Percentiles rank a stretch among this genome's conserved stretches.
Conservation (phyloP, 768 basidiomycete species). For the Psilocybe azurescens region DNA sequence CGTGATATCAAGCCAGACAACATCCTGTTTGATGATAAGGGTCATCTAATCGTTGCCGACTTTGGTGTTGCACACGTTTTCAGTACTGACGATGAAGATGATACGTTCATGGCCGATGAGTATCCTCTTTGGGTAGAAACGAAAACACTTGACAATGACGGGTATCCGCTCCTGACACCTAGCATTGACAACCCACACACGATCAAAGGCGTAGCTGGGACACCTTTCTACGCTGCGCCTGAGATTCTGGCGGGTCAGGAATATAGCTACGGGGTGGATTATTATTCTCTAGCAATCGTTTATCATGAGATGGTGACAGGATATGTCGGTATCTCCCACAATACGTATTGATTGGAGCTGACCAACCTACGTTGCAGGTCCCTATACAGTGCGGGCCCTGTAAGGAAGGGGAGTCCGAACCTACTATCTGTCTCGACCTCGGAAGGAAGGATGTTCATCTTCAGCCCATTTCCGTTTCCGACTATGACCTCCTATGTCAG, state of each 20-base stretch:
- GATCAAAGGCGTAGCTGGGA: slow-evolving; percentile 60
- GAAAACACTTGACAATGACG: slow-evolving; percentile 17
- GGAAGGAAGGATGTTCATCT: slow-evolving; percentile 20
- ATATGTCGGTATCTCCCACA: slow-evolving; percentile 14
- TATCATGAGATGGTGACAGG: slow-evolving; percentile 30
- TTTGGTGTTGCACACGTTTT: slow-evolving; percentile 64
- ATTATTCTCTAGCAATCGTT: slow-evolving; percentile 25
- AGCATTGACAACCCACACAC: slow-evolving; percentile 27
- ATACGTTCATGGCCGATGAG: slow-evolving; percentile 24
- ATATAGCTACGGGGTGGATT: slow-evolving; percentile 49
- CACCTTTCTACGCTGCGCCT: slow-evolving; percentile 93
- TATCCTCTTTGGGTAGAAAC: slow-evolving; percentile 21
- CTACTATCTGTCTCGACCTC: slow-evolving; percentile 13
- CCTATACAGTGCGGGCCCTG: slow-evolving; percentile 2
- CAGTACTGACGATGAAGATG: slow-evolving; percentile 70
- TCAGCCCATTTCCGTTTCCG: slow-evolving; percentile 20
- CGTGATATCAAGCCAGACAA: slow-evolving; percentile 98
- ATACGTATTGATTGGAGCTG: neutral
- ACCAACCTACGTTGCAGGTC: slow-evolving; percentile 2
- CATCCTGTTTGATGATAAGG: slow-evolving; percentile 62
- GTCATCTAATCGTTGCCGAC: slow-evolving; percentile 25
- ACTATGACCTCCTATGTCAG: slow-evolving; percentile 20
- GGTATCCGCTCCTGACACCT: slow-evolving; percentile 23
- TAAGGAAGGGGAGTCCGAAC: slow-evolving; percentile 5
- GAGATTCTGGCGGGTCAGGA: slow-evolving; percentile 89